phyloP scores from a whole-genome alignment of 2,329 filamentous ascomycete species.

The Pestalotiopsis fici region DNA sequence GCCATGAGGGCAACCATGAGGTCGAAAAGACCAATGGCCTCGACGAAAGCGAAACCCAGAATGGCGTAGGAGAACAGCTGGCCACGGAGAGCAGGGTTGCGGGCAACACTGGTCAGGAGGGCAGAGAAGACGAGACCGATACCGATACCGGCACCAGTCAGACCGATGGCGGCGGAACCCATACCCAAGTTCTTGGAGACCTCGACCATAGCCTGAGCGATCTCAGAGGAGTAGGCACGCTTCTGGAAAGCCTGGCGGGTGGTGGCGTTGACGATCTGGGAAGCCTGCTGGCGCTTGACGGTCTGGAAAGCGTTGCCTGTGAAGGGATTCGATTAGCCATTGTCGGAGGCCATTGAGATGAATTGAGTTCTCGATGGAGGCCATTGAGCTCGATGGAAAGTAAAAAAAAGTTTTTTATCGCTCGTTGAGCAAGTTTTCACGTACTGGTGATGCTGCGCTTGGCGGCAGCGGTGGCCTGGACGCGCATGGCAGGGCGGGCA shows the following conservation, averaged over 20 bases:
- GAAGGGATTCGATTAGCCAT: constrained; percentile 25
- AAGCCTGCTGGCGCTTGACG: constrained; percentile 73
- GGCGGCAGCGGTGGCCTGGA: constrained; percentile 61
- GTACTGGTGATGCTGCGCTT: constrained; percentile 78
- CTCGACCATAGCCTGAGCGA: constrained; percentile 85
- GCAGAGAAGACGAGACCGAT: constrained; percentile 93
- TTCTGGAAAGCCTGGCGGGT: constrained; percentile 65
- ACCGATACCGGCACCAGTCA: constrained; percentile 91
- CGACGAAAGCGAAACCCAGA: constrained; percentile 93
- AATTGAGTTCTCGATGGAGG: neutral
- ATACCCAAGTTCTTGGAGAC: constrained; percentile 90
- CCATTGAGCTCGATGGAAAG: constrained; percentile 17
- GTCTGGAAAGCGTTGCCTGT: constrained; percentile 63
- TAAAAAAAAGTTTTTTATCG: neutral
- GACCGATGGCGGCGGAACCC: constrained; percentile 87
- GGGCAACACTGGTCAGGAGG: constrained; percentile 85
- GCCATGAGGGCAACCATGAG: constrained; percentile 93
- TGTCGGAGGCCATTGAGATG: constrained; percentile 3
- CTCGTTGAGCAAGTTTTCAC: constrained; percentile 29
- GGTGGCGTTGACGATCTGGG: constrained; percentile 67
- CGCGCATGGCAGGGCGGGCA: constrained; percentile 73
- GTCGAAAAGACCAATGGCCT: constrained; percentile 87
- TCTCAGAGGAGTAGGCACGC: constrained; percentile 85
- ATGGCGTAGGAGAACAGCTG: constrained; percentile 97
- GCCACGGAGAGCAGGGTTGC: constrained; percentile 91